Evolutionary conservation across 2,329 filamentous ascomycete genomes (phyloP).

Genomic region (Aspergillus neoniger): DNA sequence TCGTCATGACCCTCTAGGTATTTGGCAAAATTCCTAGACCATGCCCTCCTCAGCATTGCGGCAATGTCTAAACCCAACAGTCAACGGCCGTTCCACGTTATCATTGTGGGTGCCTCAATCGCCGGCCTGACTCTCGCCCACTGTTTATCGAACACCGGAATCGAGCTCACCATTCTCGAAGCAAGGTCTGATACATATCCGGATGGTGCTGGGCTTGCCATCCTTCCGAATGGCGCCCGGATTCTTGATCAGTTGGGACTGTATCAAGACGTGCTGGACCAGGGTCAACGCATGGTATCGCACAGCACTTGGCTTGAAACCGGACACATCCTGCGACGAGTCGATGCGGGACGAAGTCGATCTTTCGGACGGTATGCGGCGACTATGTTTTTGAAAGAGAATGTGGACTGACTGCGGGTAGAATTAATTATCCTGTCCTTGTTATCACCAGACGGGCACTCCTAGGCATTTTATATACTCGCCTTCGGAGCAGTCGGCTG

Average conservation of each 20-base stretch:
- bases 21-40: background rate
- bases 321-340: background rate
- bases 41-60: background rate
- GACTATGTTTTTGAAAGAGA: fast-evolving
- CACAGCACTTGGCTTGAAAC: background rate
- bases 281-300: background rate
- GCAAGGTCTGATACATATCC: background rate
- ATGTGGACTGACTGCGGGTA: background rate
- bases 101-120: conserved; percentile 4
- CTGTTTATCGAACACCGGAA: background rate
- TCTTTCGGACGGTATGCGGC: background rate
- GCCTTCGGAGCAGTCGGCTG: background rate
- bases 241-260: conserved; percentile 7
- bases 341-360: background rate
- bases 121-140: conserved; percentile 8
- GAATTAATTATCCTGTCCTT: background rate
- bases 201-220: background rate
- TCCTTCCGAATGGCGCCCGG: conserved; percentile 3
- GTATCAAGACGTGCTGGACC: conserved; percentile 1
- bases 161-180: background rate
- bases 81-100: background rate
- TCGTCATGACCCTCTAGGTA: background rate
- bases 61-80: background rate
- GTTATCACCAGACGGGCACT: conserved; percentile 2
- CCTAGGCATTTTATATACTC: background rate